These are phyloP conservation scores for Cocos nucifera DNA, from an alignment of 176 grass and related monocot species.

Conservation along the genomic window DNA sequence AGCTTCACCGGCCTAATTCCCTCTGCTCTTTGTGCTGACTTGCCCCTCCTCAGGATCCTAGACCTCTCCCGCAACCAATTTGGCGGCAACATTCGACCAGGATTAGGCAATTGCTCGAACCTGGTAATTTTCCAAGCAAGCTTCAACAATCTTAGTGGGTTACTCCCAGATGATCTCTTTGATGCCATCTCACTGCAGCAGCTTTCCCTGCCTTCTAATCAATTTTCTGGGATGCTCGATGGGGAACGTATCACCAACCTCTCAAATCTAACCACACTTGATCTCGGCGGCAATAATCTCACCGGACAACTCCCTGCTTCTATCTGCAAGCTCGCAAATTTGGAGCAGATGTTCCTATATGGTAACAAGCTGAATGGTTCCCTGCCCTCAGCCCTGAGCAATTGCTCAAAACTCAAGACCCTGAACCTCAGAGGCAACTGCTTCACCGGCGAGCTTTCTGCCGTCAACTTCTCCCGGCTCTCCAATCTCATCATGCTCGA, in stretches of 20 bases:
- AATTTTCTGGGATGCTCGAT: slow-evolving; percentile 5
- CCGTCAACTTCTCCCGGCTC: slow-evolving; percentile 44
- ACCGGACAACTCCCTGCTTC: no score
- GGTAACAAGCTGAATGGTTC: slow-evolving; percentile 45
- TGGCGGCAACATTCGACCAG: slow-evolving; percentile 34
- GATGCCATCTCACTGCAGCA: slow-evolving; percentile 34
- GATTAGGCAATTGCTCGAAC: slow-evolving; percentile 47
- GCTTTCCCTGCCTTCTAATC: slow-evolving; percentile 42
- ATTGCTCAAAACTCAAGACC: slow-evolving; percentile 45
- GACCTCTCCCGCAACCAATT: slow-evolving; percentile 47
- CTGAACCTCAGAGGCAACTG: slow-evolving; percentile 56
- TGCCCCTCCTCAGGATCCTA: slow-evolving; percentile 31
- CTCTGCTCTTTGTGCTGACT: slow-evolving; percentile 31
- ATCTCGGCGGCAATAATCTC: no score
- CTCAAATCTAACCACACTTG: no score
- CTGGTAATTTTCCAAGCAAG: slow-evolving; percentile 47
- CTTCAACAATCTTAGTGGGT: slow-evolving; percentile 39
- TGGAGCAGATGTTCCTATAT: slow-evolving; percentile 36
- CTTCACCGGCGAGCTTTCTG: slow-evolving; percentile 38
- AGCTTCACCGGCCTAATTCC: slow-evolving; percentile 56
- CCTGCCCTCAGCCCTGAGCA: slow-evolving; percentile 37
- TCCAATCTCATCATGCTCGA: slow-evolving; percentile 42
- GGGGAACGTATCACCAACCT: no score
- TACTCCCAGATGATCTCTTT: slow-evolving; percentile 45
- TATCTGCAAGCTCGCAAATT: slow-evolving; percentile 38